Base-by-base conservation (phyloP, 2,329 filamentous ascomycete genomes). In the Trichoderma oligosporum region DNA sequence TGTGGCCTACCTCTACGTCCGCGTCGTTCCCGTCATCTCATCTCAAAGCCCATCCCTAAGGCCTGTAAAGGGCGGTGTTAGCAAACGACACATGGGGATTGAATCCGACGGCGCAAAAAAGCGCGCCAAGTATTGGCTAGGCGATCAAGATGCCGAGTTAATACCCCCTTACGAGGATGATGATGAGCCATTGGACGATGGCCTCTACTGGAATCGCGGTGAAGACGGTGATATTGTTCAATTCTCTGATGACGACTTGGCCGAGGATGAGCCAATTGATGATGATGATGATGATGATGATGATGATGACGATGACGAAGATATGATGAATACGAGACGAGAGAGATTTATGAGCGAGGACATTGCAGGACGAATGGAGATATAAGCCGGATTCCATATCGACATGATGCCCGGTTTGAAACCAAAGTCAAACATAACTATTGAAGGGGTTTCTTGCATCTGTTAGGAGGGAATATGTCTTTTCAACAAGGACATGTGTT, bases 1-100 rank as follows among this genome's bases (percentile, higher is more conserved):
- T 39, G 93, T 99, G 16, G 92, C 91, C 60, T 99, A 99, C 70
- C 77, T 99, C 44, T 95, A 97, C 68, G 83, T 97, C 44, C 87
- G 93, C 60, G 92, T 90, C n/a, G 84, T 97, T 44, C 93, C 84
- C 58, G 87, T 87, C 64, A 85, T 88, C 67, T 88, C 78, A 62
- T 79, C 79, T 3, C 84, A 79, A 70, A 86, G 80, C 60, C 87
- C 80, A 44, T 73, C 72, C 22, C 66, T 78, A 47, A 67, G 71
- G 18, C 72, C 74, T 14, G 65, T 62, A 29, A 67, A 66, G 48
- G 57, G 68, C 22, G 66, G 62, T 39, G 65, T 62, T n/a, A 66
- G 63, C 38, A 67, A 68, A 42, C 61, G 66, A 44, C 59, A 63
- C 52, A 60, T 57, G 22, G 67, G 63, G 18, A 58, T 73, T 36